Evolutionary conservation across 1,284 basidiomycete species (phyloP).

Genomic region (Ustilago hordei): DNA sequence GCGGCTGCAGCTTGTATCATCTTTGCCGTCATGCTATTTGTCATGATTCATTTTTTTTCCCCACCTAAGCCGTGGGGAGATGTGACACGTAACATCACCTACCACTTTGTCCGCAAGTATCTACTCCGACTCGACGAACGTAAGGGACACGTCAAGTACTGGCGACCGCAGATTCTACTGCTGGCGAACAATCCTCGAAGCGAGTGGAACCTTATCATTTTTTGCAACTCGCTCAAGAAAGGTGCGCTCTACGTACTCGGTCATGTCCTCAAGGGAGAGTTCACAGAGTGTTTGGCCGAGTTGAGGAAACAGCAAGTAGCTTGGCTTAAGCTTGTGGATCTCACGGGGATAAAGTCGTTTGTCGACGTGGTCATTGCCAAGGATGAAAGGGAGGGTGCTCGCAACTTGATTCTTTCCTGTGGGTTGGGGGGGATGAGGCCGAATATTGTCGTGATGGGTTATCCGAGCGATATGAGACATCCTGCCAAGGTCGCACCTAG

Average conservation of each 20-base stretch:
- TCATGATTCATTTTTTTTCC: conserved; percentile 65
- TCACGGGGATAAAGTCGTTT: conserved; percentile 67
- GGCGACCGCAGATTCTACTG: conserved; percentile 68
- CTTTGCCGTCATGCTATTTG: conserved; percentile 63
- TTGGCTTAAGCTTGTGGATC: conserved; percentile 69
- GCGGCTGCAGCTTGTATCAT: conserved; percentile 61
- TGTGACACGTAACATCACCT: conserved; percentile 67
- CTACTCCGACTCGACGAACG: conserved; percentile 67
- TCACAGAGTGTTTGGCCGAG: conserved; percentile 65
- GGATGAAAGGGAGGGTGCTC: conserved; percentile 66
- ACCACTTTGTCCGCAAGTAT: conserved; percentile 69
- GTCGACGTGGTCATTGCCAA: conserved; percentile 67
- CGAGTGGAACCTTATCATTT: conserved; percentile 69
- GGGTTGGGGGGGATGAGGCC: conserved; percentile 69
- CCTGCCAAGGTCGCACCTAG: conserved; percentile 44
- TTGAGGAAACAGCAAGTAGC: conserved; percentile 66
- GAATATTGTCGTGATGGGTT: conserved; percentile 68
- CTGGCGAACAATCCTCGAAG: conserved; percentile 67
- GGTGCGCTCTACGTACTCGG: conserved; percentile 68
- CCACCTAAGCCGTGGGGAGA: conserved; percentile 69
- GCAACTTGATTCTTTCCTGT: conserved; percentile 65
- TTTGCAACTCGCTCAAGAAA: conserved; percentile 69
- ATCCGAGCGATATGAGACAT: conserved; percentile 62
- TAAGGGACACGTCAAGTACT: conserved; percentile 69
- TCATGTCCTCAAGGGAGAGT: conserved; percentile 68